These are phyloP conservation scores for Solanum chilense DNA, from an alignment of 257 asterid genomes.

Conservation along the genomic window DNA sequence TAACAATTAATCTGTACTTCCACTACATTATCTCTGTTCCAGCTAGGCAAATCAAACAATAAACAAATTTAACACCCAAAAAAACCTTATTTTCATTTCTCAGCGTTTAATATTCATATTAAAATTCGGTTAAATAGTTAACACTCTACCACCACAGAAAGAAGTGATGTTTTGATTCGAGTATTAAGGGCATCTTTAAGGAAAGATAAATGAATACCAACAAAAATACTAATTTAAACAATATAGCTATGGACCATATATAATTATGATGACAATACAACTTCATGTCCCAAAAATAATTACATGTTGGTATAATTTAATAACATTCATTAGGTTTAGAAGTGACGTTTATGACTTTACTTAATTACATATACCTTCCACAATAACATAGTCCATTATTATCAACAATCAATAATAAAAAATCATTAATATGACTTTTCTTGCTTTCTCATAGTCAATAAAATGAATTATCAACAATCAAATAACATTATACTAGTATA, in stretches of 20 bases:
- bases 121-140: accelerated
- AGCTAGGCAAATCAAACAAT: neutral
- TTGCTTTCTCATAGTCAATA: neutral
- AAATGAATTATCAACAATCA: neutral
- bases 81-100: accelerated
- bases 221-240: neutral
- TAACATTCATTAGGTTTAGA: neutral
- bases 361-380: neutral
- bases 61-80: neutral
- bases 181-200: neutral
- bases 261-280: neutral
- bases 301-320: neutral
- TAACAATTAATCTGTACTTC: neutral
- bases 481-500: neutral
- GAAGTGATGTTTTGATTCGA: neutral
- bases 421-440: neutral
- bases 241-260: neutral
- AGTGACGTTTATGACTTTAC: neutral
- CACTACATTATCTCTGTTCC: neutral
- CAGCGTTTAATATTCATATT: accelerated
- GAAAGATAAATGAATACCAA: neutral
- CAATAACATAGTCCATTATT: neutral
- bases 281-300: neutral
- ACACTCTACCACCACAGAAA: neutral
- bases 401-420: neutral